Base-by-base conservation (phyloP, 805 yeast species). In the Saccharomyces jurei region DNA sequence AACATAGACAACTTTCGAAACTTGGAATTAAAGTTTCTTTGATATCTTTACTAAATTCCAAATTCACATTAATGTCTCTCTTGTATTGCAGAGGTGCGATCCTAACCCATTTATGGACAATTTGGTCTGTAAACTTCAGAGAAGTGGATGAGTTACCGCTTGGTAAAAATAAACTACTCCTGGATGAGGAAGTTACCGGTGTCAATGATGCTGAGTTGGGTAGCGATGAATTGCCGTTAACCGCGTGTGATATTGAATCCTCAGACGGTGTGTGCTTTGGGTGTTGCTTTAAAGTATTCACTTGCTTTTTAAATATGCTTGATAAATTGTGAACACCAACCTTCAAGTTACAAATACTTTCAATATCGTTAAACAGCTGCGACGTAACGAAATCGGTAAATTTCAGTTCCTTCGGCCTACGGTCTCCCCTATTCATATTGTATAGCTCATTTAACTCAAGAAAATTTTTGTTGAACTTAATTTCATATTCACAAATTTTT, bases 1-100 rank as follows among this genome's bases (percentile, higher is more conserved):
- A 79, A 17, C 77, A 72, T 54, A 78, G 66, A 61, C 82, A 78
- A 52, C 69, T 72, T 53, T 77, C 80, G 58, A 76, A 78, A 44
- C 73, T 69, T 2, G 82, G 82, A n/a, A 75, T 62, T 48, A 78
- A 65, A 2, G 74, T 74, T n/a, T 75, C 67, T 52, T 71, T 70
- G 1, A 59, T 55, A 71, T 75, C 74, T 48, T 63, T 63, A 28
- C 48, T 51, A 22, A 49, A 58, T 27, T 54, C 54, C 14, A 65
- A 17, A 49, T 62, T 57, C 1, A 62, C 49, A 41, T 49, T 50
- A 13, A 56, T 9, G 13, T 47, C 30, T 22, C 31, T 44, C 21
- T 50, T 51, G 25, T 51, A 52, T 21, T 41, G 41, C 14, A 48
- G 14, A 6, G 51, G 47, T n/a, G 29, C 44, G 9, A 47, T 41